Evolutionary conservation across 345 rosid species (phyloP), one percentile per base, ranked within the genome.

Genomic region (Citropsis articulata): DNA sequence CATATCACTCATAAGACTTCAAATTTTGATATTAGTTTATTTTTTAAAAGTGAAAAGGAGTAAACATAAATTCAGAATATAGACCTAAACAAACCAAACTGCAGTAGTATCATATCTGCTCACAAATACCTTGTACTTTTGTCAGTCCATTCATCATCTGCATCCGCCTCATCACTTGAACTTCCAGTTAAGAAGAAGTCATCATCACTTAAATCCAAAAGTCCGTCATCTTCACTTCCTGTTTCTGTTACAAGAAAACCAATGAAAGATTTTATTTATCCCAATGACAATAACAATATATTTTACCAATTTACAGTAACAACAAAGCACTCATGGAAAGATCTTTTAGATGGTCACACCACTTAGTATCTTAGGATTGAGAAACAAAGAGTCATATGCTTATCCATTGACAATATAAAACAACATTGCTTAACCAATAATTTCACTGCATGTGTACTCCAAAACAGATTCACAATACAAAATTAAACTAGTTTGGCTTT

Each of bases 221-320:
- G 90, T 66, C 98, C 97, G 85, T 96, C 99, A 81, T 94, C 99
- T 87, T 96, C 99, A 77, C 99, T 96, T 71, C 99, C 99, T 2
- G 99, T 97, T 89, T 97, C 99, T 97, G 93, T 75, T 62, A 38
- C n/a, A 67, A 63, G 40, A 35, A 64, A 13, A 24, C 35, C 75
- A 79, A 62, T 33, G 76, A 55, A 84, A 45, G 69, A 72, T 40
- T 53, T 28, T 18, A 74, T 33, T 28, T 21, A 74, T 33, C 63
- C 66, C 31, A 4, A 7, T 77, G 62, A 22, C 28, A 38, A 36
- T 4, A 53, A 42, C 13, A 14, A 27, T 48, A 48, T 62, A 53
- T 42, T 35, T 21, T 22, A 83, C 42, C 55, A 64, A 79, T 35
- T 55, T 12, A 78, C 55, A 21, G 42, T 24, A 28, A 45, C 40